These are phyloP conservation scores for Escallonia rubra DNA, from an alignment of 129 eudicot genomes.

Conservation along the genomic window DNA sequence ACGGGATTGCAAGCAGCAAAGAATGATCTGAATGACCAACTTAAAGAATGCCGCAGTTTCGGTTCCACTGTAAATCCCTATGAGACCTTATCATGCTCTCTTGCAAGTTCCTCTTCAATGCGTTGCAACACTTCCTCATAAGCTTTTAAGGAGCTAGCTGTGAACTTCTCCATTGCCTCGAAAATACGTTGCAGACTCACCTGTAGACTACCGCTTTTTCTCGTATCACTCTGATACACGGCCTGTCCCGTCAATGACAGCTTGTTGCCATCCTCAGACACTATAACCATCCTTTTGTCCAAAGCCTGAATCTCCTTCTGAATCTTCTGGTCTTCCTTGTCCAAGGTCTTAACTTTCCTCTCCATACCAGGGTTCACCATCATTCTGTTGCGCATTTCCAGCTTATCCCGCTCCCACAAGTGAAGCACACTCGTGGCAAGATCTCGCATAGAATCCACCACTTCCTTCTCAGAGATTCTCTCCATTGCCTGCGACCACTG, in stretches of 20 bases:
- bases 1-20: too few species aligned
- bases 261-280: conserved; percentile 26
- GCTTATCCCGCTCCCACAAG: conserved; percentile 81
- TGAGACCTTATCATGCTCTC: conserved; percentile 26
- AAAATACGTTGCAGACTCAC: conserved; percentile 63
- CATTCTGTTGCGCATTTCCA: conserved; percentile 60
- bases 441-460: conserved; percentile 64
- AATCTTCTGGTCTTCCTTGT: conserved; percentile 79
- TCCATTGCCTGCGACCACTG: conserved; percentile 92
- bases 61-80: conserved; percentile 19
- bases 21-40: too few species aligned
- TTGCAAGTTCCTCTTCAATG: conserved; percentile 60
- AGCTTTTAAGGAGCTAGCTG: conserved; percentile 51
- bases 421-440: conserved; percentile 65
- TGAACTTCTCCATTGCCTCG: conserved; percentile 80
- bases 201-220: conserved; percentile 66
- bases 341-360: conserved; percentile 61
- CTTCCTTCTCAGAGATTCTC: conserved; percentile 74
- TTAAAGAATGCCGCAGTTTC: background rate
- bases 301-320: conserved; percentile 71
- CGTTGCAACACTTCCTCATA: conserved; percentile 81
- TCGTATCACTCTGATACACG: conserved; percentile 88
- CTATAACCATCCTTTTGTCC: conserved; percentile 64
- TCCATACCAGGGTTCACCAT: conserved; percentile 43
- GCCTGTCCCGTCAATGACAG: conserved; percentile 42